These are phyloP conservation scores for Erucastrum elatum DNA, from an alignment of 345 rosid genomes.

Conservation along the genomic window DNA sequence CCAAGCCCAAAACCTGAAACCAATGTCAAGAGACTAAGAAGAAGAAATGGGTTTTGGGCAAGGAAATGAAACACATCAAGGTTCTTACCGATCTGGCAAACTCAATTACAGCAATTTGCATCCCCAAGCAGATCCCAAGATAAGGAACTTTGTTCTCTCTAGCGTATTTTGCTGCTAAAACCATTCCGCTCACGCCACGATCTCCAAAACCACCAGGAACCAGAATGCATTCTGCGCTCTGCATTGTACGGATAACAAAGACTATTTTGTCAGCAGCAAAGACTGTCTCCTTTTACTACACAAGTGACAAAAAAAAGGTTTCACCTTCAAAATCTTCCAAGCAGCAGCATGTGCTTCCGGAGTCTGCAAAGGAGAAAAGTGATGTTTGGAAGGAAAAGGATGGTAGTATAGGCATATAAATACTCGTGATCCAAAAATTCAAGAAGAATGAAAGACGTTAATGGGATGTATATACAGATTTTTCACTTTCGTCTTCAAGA, in stretches of 20 bases:
- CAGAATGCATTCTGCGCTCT: constrained; percentile 87
- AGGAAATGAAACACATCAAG: neutral
- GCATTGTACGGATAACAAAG: constrained; percentile 27
- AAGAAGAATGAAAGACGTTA: constrained; percentile 6
- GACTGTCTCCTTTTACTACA: constrained; percentile 7
- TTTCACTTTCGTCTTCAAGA: constrained; percentile 81
- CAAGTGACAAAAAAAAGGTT: neutral
- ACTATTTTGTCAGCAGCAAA: neutral
- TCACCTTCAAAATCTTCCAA: constrained; percentile 78
- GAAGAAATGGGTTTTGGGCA: neutral
- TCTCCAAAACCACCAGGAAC: constrained; percentile 99
- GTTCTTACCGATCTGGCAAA: constrained; percentile 82
- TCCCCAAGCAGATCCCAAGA: constrained; percentile 97
- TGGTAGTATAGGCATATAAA: neutral
- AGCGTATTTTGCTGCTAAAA: constrained; percentile 90
- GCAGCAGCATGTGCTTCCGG: constrained; percentile 86
- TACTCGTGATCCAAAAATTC: constrained; percentile 11
- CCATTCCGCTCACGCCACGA: constrained; percentile 95
- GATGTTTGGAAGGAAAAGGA: constrained; percentile 5
- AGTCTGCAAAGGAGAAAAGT: constrained; percentile 49
- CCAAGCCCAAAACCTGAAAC: constrained; percentile 73
- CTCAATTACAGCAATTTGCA: constrained; percentile 97
- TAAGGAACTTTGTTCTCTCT: constrained; percentile 86
- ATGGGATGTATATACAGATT: constrained; percentile 46
- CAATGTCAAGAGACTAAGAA: constrained; percentile 19